phyloP scores from a whole-genome alignment of 2,329 filamentous ascomycete species.

The Colletotrichum spaethianum region DNA sequence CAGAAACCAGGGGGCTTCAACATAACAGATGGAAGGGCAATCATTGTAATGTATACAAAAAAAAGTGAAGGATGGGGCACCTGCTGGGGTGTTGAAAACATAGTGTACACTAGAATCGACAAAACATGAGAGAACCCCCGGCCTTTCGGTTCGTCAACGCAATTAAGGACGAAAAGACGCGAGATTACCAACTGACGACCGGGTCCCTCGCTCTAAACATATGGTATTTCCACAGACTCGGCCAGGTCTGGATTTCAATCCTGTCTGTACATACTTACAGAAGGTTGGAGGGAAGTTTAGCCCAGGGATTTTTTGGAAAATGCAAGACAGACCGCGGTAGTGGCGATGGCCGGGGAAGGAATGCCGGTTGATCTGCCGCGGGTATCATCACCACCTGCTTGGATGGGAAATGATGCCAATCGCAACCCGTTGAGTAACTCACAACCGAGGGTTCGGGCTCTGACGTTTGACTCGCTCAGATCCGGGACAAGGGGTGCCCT shows the following conservation, averaged over 20 bases:
- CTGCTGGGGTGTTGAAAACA: constrained; percentile 4
- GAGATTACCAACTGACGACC: constrained; percentile 19
- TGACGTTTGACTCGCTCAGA: constrained; percentile 21
- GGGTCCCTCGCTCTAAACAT: not conserved
- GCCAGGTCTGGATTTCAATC: not conserved
- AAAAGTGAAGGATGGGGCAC: constrained; percentile 22
- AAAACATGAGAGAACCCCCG: constrained; percentile 3
- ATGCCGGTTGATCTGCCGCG: constrained; percentile 20
- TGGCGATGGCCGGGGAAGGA: constrained; percentile 18
- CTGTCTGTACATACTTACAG: not conserved
- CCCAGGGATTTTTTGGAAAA: not conserved
- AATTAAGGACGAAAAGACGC: constrained; percentile 16
- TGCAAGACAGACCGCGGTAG: constrained; percentile 1
- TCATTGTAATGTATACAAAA: constrained; percentile 25
- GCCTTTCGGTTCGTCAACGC: constrained; percentile 16
- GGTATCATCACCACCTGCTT: not conserved
- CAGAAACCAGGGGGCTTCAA: constrained; percentile 14
- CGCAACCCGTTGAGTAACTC: constrained; percentile 19
- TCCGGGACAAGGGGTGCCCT: constrained; percentile 27
- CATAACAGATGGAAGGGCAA: constrained; percentile 19
- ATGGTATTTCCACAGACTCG: not conserved
- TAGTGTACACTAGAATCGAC: no score
- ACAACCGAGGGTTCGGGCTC: constrained; percentile 30
- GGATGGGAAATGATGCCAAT: constrained; percentile 30
- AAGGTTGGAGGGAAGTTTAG: not conserved